Percentiles rank a stretch among this genome's conserved stretches.
These are phyloP conservation scores for Daldinia vernicosa DNA, from an alignment of 495 filamentous ascomycete species.

Conservation along the genomic window DNA sequence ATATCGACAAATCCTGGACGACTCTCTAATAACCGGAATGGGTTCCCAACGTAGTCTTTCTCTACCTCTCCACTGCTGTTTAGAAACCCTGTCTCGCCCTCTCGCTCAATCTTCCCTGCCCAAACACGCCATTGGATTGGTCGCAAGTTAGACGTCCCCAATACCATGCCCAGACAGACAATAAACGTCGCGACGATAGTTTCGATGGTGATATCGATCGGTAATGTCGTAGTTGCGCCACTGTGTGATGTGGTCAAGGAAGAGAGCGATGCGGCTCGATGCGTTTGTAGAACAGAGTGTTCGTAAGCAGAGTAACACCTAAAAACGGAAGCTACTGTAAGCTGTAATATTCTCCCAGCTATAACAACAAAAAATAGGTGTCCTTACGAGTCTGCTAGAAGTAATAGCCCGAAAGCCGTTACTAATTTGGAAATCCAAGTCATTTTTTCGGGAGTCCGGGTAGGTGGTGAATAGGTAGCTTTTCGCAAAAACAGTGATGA, in stretches of 20 bases:
- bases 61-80: conserved; percentile 69
- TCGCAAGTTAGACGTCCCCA: conserved; percentile 72
- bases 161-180: conserved; percentile 74
- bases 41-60: conserved; percentile 62
- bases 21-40: conserved; percentile 55
- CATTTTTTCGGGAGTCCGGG: conserved; percentile 54
- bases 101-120: conserved; percentile 82
- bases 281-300: conserved; percentile 74
- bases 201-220: conserved; percentile 81
- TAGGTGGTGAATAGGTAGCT: conserved; percentile 7
- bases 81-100: conserved; percentile 74
- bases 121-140: conserved; percentile 84
- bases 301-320: conserved; percentile 90
- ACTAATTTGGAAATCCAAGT: conserved; percentile 71
- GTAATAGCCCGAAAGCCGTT: conserved; percentile 70
- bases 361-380: conserved; percentile 5
- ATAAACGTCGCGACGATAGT: conserved; percentile 74
- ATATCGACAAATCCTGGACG: conserved; percentile 61
- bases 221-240: conserved; percentile 56
- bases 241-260: conserved; percentile 52
- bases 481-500: not conserved
- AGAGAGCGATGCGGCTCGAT: conserved; percentile 59
- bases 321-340: conserved; percentile 16
- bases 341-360: not conserved
- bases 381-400: conserved; percentile 78